phyloP scores from a whole-genome alignment of 768 basidiomycete genomes.

The Termitomyces titanicus region DNA sequence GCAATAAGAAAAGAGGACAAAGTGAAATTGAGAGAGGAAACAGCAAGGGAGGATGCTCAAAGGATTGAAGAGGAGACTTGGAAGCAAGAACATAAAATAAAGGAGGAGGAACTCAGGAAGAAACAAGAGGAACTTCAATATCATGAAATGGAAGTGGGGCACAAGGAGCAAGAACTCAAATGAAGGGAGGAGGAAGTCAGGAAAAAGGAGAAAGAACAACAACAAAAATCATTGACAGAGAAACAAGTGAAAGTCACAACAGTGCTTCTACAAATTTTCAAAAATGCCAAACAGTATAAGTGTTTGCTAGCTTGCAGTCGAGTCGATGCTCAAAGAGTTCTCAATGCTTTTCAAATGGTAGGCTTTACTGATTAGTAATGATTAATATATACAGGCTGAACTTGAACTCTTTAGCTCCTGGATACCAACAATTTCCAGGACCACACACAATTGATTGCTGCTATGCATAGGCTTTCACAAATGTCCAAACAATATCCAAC shows the following conservation, averaged over 20 bases:
- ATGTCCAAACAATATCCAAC: slow-evolving; percentile 1
- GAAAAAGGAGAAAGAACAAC: not conserved
- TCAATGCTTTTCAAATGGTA: slow-evolving; percentile 7
- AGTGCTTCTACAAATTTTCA: not conserved
- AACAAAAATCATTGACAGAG: not conserved
- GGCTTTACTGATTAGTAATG: not conserved
- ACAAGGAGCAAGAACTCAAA: too few relatives aligned
- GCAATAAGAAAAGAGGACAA: slow-evolving; percentile 24
- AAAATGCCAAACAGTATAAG: not conserved
- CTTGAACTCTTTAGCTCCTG: not conserved
- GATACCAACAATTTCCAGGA: not conserved
- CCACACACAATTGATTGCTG: slow-evolving; percentile 1
- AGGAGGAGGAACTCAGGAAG: slow-evolving; percentile 32
- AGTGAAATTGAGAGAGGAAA: slow-evolving; percentile 24
- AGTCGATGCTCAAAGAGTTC: not conserved
- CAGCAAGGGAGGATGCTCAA: slow-evolving; percentile 23
- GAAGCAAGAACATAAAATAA: slow-evolving; percentile 24
- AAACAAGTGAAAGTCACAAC: not conserved
- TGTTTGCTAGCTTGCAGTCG: not conserved
- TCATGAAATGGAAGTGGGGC: slow-evolving; percentile 21
- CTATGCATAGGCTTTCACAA: slow-evolving; percentile 5
- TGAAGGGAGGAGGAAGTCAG: too few relatives aligned
- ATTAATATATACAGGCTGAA: too few relatives aligned
- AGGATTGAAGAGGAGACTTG: slow-evolving; percentile 22
- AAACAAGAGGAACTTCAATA: slow-evolving; percentile 24